Evolutionary conservation across 192 early-diverging fungal genomes (phyloP).

Genomic region (Chytriomyces sp.): DNA sequence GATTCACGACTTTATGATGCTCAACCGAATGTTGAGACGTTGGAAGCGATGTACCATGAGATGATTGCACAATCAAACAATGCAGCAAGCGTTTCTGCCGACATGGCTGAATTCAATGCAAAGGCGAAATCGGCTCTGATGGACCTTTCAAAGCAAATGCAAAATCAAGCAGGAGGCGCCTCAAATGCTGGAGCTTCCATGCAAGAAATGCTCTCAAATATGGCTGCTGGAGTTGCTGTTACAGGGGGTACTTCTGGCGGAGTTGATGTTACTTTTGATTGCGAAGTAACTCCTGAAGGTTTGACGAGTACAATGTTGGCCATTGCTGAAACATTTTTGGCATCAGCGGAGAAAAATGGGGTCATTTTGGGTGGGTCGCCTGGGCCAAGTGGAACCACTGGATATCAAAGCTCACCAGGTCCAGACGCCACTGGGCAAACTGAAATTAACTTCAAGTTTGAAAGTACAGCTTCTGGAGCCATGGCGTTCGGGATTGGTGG

Average conservation of each 20-base stretch:
- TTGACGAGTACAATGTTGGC: slow-evolving; percentile 22
- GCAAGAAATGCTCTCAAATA: neutral
- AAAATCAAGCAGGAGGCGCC: neutral
- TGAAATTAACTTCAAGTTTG: too few species aligned
- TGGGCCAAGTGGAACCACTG: neutral
- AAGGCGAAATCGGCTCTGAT: too few species aligned
- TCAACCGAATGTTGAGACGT: too few species aligned
- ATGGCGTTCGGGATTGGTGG: slow-evolving; percentile 2
- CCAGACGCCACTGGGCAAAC: neutral
- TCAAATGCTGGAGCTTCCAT: neutral
- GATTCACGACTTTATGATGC: too few species aligned
- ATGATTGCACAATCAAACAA: neutral
- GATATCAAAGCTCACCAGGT: neutral
- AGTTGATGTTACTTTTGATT: slow-evolving; percentile 19
- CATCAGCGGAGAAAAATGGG: slow-evolving; percentile 4
- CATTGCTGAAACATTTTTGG: slow-evolving; percentile 33
- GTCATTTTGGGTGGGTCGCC: neutral
- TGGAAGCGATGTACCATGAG: too few species aligned
- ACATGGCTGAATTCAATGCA: too few species aligned
- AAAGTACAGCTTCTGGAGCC: neutral
- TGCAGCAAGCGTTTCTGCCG: neutral
- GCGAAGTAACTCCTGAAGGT: slow-evolving; percentile 27
- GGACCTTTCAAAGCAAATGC: too few species aligned
- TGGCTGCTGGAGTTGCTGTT: neutral
- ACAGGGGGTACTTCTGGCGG: neutral